phyloP scores from a whole-genome alignment of 1,284 basidiomycete genomes.

The Exobasidium cylindrosporum region DNA sequence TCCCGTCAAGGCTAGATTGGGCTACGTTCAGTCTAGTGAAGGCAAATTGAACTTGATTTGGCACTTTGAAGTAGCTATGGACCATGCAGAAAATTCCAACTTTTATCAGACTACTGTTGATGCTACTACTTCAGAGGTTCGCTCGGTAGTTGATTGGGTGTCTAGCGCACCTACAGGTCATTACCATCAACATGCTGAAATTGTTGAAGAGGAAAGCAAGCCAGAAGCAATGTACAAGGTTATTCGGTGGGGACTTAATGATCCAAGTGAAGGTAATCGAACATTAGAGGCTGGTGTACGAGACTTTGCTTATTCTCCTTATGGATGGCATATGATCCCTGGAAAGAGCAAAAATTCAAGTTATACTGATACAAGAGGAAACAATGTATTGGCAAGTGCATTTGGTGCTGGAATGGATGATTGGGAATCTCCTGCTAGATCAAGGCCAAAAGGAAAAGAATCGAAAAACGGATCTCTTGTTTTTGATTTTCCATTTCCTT shows the following conservation, averaged over 20 bases:
- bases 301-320: conserved; percentile 30
- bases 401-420: conserved; percentile 34
- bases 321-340: conserved; percentile 42
- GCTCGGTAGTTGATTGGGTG: conserved; percentile 41
- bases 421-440: conserved; percentile 25
- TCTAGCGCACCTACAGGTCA: conserved; percentile 8
- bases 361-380: conserved; percentile 40
- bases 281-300: conserved; percentile 31
- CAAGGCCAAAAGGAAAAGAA: conserved; percentile 30
- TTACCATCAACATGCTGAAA: not conserved
- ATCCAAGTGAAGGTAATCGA: conserved; percentile 41
- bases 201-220: conserved; percentile 4
- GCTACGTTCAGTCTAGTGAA: conserved; percentile 32
- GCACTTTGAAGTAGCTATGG: conserved; percentile 41
- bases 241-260: conserved; percentile 44
- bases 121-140: conserved; percentile 33
- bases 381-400: conserved; percentile 43
- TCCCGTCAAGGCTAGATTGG: conserved; percentile 39
- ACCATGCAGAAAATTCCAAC: conserved; percentile 26
- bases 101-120: conserved; percentile 44
- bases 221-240: conserved; percentile 33
- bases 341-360: conserved; percentile 24
- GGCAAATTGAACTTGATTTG: conserved; percentile 35
- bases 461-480: conserved; percentile 31
- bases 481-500: conserved; percentile 44